Percentiles rank a stretch among this genome's conserved stretches.
Evolutionary conservation across 768 basidiomycete genomes (phyloP).

Genomic region (Mycena amicta): DNA sequence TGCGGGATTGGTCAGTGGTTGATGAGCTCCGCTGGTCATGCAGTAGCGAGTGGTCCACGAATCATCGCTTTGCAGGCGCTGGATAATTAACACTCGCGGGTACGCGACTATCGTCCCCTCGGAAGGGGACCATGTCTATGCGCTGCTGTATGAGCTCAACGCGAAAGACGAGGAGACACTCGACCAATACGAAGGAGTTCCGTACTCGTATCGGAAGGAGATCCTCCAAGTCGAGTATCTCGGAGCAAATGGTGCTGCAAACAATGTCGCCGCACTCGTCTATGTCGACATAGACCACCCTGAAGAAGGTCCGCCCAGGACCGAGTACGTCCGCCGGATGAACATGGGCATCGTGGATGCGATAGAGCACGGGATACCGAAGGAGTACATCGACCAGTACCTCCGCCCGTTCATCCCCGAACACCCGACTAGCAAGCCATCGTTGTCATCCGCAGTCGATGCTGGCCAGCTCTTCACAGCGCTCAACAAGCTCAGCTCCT

Average conservation of each 20-base stretch:
- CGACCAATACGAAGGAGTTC: conserved; percentile 47
- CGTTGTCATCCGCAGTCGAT: not conserved
- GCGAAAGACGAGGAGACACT: conserved; percentile 41
- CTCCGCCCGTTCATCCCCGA: conserved; percentile 45
- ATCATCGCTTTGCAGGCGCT: conserved; percentile 41
- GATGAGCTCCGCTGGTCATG: not conserved
- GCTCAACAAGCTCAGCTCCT: not conserved
- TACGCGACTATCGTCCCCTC: conserved; percentile 51
- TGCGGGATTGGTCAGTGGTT: conserved; percentile 47
- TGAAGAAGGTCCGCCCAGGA: conserved; percentile 33
- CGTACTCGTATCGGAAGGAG: conserved; percentile 39
- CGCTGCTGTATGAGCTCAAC: conserved; percentile 45
- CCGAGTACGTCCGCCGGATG: conserved; percentile 50
- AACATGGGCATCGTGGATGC: conserved; percentile 49
- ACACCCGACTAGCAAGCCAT: not conserved
- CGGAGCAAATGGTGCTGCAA: conserved; percentile 1
- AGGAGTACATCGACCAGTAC: conserved; percentile 46
- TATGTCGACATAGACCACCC: conserved; percentile 39
- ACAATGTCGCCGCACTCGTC: conserved; percentile 34
- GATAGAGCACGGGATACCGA: conserved; percentile 39
- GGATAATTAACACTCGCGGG: conserved; percentile 47
- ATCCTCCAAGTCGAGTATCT: conserved; percentile 31
- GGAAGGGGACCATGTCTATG: conserved; percentile 43
- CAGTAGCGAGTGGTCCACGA: too few species aligned
- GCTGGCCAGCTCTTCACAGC: not conserved